Conservation (phyloP, 306 rosid genomes). For the Glycyrrhiza uralensis region DNA sequence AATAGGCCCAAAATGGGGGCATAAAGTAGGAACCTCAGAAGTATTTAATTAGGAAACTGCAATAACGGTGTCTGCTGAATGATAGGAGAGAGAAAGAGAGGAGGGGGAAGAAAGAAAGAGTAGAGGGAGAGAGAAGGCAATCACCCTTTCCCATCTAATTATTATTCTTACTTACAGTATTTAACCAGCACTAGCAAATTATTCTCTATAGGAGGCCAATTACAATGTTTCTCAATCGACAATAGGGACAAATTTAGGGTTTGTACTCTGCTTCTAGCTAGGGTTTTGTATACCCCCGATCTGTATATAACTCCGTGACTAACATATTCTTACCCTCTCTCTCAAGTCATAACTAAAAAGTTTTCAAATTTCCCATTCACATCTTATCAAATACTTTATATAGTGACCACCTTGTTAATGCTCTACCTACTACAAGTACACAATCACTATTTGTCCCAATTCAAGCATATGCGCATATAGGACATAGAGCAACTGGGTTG, state of each 20-base stretch:
- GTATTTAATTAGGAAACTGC: conserved; percentile 47
- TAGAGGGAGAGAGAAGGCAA: conserved; percentile 6
- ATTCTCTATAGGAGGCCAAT: neutral
- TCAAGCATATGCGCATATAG: too few species aligned
- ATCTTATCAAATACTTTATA: neutral
- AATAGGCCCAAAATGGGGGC: conserved; percentile 49
- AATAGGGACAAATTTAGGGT: conserved; percentile 55
- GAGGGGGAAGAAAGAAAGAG: conserved; percentile 14
- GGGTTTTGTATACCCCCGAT: conserved; percentile 37
- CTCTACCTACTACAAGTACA: neutral
- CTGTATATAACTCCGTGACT: neutral
- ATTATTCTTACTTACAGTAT: conserved; percentile 20
- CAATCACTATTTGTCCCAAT: neutral
- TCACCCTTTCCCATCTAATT: conserved; percentile 33
- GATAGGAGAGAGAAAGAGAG: conserved; percentile 49
- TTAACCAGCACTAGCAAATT: neutral
- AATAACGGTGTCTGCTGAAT: conserved; percentile 55
- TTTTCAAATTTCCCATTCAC: neutral
- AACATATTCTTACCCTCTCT: neutral
- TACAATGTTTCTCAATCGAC: neutral
- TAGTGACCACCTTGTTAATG: neutral
- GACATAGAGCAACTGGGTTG: neutral
- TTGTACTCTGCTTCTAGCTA: conserved; percentile 32
- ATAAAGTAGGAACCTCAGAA: conserved; percentile 45
- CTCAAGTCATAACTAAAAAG: neutral